Conservation (phyloP, 192 early-diverging fungal species). For the Chytriomyces hyalinus region DNA sequence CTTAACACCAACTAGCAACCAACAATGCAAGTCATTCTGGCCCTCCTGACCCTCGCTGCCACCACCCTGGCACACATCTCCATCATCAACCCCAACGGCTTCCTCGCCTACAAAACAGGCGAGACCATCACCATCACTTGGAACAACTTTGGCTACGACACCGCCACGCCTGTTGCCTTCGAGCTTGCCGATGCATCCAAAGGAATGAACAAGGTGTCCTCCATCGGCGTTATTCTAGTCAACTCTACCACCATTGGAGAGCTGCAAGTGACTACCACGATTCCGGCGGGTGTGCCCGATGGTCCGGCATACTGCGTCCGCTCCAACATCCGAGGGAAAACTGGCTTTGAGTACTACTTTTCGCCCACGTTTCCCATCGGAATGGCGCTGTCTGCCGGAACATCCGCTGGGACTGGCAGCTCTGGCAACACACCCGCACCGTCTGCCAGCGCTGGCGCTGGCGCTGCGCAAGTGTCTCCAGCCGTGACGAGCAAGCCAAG, state of each 20-base stretch:
- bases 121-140: slow-evolving; percentile 17
- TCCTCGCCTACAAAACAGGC: not conserved
- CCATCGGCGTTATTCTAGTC: not conserved
- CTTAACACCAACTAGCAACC: not conserved
- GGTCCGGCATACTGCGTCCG: slow-evolving; percentile 8
- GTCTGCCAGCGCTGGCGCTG: not conserved
- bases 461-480: not conserved
- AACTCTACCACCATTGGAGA: not conserved
- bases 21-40: not conserved
- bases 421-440: not conserved
- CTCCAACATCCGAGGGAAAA: not conserved
- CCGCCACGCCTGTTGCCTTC: slow-evolving; percentile 1
- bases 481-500: not conserved
- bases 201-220: not conserved
- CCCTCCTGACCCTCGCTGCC: not conserved
- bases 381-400: not conserved
- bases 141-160: not conserved
- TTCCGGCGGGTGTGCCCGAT: slow-evolving; percentile 11
- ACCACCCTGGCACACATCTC: not conserved
- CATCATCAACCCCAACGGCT: slow-evolving; percentile 6
- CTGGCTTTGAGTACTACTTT: slow-evolving; percentile 14
- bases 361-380: slow-evolving; percentile 7
- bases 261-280: not conserved
- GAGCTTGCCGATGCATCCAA: slow-evolving; percentile 18
- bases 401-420: not conserved